These are phyloP conservation scores for Phytophthora sansomeana DNA, from an alignment of 352 stramenopile species.

Conservation along the genomic window DNA sequence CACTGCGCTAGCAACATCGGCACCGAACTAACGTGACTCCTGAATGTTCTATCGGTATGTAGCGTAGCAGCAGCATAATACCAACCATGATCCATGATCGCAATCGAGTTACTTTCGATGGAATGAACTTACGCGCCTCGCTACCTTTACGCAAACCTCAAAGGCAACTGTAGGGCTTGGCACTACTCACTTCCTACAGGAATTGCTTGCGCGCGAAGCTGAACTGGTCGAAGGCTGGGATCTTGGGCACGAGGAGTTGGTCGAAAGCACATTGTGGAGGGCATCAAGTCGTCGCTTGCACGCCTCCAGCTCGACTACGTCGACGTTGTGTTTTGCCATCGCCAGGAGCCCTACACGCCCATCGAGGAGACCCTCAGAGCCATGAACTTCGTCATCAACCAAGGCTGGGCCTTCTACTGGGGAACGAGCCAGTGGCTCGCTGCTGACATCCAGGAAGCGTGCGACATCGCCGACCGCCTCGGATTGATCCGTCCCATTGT, in stretches of 20 bases:
- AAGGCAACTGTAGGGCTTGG: too few relatives aligned
- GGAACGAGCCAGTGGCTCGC: slow-evolving; percentile 39
- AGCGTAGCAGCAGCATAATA: too few relatives aligned
- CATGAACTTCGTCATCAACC: slow-evolving; percentile 54
- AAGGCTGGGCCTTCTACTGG: slow-evolving; percentile 65
- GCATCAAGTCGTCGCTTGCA: slow-evolving; percentile 11
- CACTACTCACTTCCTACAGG: background rate
- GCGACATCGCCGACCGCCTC: slow-evolving; percentile 44
- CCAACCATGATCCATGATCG: too few relatives aligned
- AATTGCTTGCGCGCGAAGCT: background rate
- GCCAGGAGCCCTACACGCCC: slow-evolving; percentile 43
- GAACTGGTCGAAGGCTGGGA: too few relatives aligned
- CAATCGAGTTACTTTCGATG: too few relatives aligned
- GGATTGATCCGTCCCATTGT: slow-evolving; percentile 43
- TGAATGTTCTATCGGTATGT: too few relatives aligned
- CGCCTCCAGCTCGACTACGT: background rate
- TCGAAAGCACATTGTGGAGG: slow-evolving; percentile 60
- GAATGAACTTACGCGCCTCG: too few relatives aligned
- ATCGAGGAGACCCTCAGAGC: slow-evolving; percentile 81
- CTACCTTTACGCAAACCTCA: too few relatives aligned
- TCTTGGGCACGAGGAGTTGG: too few relatives aligned
- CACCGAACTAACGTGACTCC: too few relatives aligned
- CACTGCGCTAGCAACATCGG: too few relatives aligned
- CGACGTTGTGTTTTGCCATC: background rate
- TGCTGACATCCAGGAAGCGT: slow-evolving; percentile 54